These are phyloP conservation scores for Candida yuanshanica DNA, from an alignment of 805 yeast species.

Conservation along the genomic window DNA sequence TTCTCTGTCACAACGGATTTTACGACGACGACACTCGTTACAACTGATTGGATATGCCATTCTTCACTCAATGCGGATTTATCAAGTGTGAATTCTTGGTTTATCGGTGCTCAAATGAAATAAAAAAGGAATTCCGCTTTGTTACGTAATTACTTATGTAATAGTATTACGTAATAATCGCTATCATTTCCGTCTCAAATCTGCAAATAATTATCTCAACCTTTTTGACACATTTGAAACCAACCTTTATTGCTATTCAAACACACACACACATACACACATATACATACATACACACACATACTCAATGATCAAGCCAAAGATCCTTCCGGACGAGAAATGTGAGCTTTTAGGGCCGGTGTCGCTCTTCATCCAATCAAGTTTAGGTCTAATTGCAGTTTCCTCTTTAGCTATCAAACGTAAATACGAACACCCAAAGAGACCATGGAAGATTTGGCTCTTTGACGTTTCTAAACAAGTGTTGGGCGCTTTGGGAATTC, in stretches of 20 bases:
- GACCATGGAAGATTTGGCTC: slow-evolving; percentile 86
- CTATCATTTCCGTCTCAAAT: too few species aligned
- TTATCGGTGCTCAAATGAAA: too few species aligned
- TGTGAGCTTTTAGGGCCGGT: slow-evolving; percentile 82
- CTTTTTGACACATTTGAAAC: too few species aligned
- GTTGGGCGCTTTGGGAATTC: slow-evolving; percentile 81
- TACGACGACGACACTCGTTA: slow-evolving; percentile 23
- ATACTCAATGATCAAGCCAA: not conserved
- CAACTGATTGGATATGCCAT: slow-evolving; percentile 22
- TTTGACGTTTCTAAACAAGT: slow-evolving; percentile 89
- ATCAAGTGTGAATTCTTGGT: too few species aligned
- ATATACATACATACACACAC: too few species aligned
- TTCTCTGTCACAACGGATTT: slow-evolving; percentile 19
- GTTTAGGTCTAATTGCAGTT: slow-evolving; percentile 73
- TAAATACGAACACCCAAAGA: slow-evolving; percentile 70
- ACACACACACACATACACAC: too few species aligned
- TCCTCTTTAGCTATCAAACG: slow-evolving; percentile 72
- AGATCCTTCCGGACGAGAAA: slow-evolving; percentile 19
- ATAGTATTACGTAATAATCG: too few species aligned
- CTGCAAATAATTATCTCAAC: too few species aligned
- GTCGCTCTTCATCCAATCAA: slow-evolving; percentile 69
- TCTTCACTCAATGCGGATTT: too few species aligned
- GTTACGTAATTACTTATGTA: too few species aligned
- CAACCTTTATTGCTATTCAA: too few species aligned
- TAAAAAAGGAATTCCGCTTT: too few species aligned